Evolutionary conservation across 1,284 basidiomycete genomes (phyloP).

Genomic region (Pascua sp.): DNA sequence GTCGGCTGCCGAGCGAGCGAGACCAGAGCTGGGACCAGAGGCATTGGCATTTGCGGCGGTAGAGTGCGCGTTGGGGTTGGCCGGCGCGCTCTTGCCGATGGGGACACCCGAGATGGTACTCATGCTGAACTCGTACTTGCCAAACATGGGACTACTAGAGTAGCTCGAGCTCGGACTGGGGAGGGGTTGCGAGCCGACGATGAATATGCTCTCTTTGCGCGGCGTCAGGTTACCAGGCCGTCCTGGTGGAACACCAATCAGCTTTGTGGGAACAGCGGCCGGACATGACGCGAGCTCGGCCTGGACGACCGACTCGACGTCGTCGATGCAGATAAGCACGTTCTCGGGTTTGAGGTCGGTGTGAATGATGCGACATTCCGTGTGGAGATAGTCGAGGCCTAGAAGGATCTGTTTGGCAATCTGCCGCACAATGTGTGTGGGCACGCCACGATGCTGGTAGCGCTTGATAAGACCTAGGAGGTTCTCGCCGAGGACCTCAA

Average conservation of each 20-base stretch:
- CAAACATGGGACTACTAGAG: constrained; percentile 74
- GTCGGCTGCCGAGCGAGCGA: constrained; percentile 46
- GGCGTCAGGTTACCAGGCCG: constrained; percentile 97
- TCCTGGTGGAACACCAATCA: constrained; percentile 94
- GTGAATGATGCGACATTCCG: constrained; percentile 91
- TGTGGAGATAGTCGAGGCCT: constrained; percentile 96
- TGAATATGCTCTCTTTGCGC: constrained; percentile 78
- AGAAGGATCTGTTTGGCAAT: constrained; percentile 95
- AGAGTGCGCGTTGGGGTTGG: constrained; percentile 2
- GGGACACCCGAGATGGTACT: constrained; percentile 55
- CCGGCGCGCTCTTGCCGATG: constrained; percentile 23
- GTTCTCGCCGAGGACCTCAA: constrained; percentile 97
- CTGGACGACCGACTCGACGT: constrained; percentile 90
- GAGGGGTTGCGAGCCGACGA: constrained; percentile 90
- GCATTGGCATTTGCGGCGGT: background rate
- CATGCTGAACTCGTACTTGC: constrained; percentile 92
- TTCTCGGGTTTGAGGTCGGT: constrained; percentile 98
- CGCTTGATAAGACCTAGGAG: constrained; percentile 96
- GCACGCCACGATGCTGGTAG: constrained; percentile 78
- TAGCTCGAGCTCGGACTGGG: constrained; percentile 71
- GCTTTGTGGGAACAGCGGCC: constrained; percentile 64
- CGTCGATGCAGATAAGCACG: constrained; percentile 94
- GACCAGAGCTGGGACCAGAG: background rate
- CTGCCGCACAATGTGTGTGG: constrained; percentile 88
- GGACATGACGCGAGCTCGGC: constrained; percentile 67